Base-by-base conservation (phyloP, 805 yeast genomes). In the Cyberlindnera samutprakarnensis region DNA sequence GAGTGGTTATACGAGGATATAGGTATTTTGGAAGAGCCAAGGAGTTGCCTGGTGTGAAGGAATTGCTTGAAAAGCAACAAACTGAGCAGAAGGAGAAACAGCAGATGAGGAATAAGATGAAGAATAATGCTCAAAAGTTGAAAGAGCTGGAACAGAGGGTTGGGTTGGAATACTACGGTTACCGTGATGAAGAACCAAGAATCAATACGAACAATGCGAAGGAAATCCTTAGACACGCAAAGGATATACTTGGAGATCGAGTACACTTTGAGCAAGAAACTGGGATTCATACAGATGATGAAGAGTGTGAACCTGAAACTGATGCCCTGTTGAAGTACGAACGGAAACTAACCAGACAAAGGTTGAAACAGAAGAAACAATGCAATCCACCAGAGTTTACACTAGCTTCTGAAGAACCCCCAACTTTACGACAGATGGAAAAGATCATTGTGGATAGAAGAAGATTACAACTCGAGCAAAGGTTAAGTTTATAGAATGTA, bases 21-120 rank as follows among this genome's bases (percentile, higher is more conserved):
- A 59, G 80, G 34, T 88, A 82, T 54, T 88, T 75, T 56, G 96
- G 96, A 0, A 57, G 95, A 30, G 95, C 95, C 0, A 65, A 72
- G 32, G 90, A 85, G 27, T 57, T 87, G 7, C 81, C 86, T 0
- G 95, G 83, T 39, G 88, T 81, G 7, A 60, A 66, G 32, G 66
- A 66, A 36, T 39, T 71, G 15, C 39, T 75, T 14, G 61, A 62
- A 32, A 52, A 61, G 25, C 56, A 63, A 19, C 38, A 35, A 17
- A 37, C 39, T 33, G 51, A 47, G 27, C 47, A 37, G 38, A 45
- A 37, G 11, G 41, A 29, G 15, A 42, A 30, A 16, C 43, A 42
- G 17, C 30, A 32, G 11, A 30, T 42, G 11, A 25, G 32, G 21
- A 45, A 36, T 20, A 42, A 38, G 24, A 37, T 33, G n/a, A 35